These are phyloP conservation scores for Telfairia occidentalis DNA, from an alignment of 331 rosid species.

Conservation along the genomic window DNA sequence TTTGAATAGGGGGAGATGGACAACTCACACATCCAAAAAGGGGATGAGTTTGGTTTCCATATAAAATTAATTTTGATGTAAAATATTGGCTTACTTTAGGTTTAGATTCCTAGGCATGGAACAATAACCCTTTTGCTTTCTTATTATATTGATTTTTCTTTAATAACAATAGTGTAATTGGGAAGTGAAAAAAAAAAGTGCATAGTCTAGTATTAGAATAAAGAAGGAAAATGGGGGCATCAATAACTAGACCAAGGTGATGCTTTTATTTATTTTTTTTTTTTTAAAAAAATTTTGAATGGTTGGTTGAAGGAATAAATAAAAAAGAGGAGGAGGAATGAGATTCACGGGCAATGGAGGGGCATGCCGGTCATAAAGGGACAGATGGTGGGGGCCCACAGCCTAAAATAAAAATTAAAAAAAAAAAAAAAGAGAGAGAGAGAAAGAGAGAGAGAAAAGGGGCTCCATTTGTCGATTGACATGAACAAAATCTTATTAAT, in stretches of 20 bases:
- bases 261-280: not conserved
- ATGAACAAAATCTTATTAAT: not conserved
- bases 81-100: not conserved
- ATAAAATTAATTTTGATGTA: not conserved
- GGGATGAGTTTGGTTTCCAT: not conserved
- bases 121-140: not conserved
- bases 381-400: conserved; percentile 46
- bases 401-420: not conserved
- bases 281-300: not conserved
- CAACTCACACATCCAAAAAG: not conserved
- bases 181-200: not conserved
- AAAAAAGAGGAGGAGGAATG: conserved; percentile 27
- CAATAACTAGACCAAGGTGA: not conserved
- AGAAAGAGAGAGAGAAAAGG: not conserved
- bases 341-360: conserved; percentile 59
- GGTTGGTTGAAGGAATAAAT: conserved; percentile 1
- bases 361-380: conserved; percentile 75
- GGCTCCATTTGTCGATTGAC: not conserved
- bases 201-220: not conserved
- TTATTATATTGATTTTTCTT: not conserved
- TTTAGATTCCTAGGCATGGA: conserved; percentile 6
- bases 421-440: not conserved
- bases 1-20: not conserved
- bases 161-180: not conserved
- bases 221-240: not conserved